phyloP scores from a whole-genome alignment of 139 green algal genomes.

The Diplosphaera chodatii region DNA sequence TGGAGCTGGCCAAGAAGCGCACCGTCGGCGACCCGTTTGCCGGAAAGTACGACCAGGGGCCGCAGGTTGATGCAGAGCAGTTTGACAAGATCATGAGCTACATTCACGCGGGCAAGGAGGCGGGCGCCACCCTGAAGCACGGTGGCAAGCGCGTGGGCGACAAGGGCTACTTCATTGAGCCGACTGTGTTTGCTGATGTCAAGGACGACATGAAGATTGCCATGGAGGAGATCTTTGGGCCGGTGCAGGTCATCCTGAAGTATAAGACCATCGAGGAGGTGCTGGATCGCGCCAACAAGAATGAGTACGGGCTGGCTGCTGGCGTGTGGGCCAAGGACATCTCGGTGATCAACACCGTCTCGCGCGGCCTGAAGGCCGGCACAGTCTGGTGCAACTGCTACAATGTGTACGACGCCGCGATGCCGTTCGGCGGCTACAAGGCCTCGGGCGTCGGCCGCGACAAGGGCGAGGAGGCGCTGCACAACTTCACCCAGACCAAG shows the following conservation, averaged over 20 bases:
- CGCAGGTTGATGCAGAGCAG: conserved; percentile 50
- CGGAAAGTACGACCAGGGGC: conserved; percentile 51
- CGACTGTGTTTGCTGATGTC: conserved; percentile 67
- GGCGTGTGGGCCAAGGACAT: conserved; percentile 58
- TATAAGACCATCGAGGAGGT: conserved; percentile 63
- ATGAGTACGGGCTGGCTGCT: conserved; percentile 61
- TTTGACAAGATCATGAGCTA: conserved; percentile 56
- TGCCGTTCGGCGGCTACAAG: conserved; percentile 61
- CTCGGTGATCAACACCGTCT: conserved; percentile 51
- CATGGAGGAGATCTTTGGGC: conserved; percentile 45
- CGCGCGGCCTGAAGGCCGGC: conserved; percentile 42
- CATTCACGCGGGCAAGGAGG: conserved; percentile 35
- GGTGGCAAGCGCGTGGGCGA: conserved; percentile 26
- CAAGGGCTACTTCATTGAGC: conserved; percentile 63
- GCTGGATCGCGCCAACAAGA: conserved; percentile 55
- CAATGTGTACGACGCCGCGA: background rate
- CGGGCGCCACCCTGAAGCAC: conserved; percentile 38
- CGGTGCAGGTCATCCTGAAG: conserved; percentile 63
- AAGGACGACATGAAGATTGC: conserved; percentile 26
- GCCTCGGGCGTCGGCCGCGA: conserved; percentile 55
- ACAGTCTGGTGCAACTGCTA: conserved; percentile 24
- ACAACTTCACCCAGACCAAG: background rate
- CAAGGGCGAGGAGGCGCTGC: conserved; percentile 50
- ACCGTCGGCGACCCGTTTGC: conserved; percentile 68
- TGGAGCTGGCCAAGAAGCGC: conserved; percentile 15